Evolutionary conservation across 2,329 filamentous ascomycete genomes (phyloP).

Genomic region (Cercospora sp.): DNA sequence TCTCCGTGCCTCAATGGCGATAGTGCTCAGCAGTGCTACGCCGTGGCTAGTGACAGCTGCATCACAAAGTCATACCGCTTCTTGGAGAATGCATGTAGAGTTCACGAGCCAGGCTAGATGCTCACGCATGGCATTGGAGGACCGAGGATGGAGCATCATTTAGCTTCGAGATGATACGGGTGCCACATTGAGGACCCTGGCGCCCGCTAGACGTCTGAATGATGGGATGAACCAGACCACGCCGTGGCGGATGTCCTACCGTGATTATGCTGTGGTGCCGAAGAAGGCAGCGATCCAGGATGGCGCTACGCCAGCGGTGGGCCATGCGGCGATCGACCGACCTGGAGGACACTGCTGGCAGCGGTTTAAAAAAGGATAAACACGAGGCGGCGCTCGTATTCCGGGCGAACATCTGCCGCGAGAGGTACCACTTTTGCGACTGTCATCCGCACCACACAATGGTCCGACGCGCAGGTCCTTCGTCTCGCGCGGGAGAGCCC

Average conservation of each 20-base stretch:
- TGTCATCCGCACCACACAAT: not conserved
- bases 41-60: conserved; percentile 5
- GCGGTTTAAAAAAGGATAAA: not conserved
- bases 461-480: not conserved
- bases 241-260: not conserved
- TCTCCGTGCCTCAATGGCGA: not conserved
- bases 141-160: conserved; percentile 12
- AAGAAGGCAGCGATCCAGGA: not conserved
- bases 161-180: conserved; percentile 4
- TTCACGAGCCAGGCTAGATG: not conserved
- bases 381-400: conserved; percentile 16
- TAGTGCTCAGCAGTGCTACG: conserved; percentile 7
- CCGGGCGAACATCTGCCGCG: conserved; percentile 4
- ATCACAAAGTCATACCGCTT: conserved; percentile 5
- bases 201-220: not conserved
- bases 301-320: not conserved
- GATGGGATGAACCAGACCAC: not conserved
- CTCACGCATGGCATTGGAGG: not conserved
- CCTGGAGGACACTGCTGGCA: conserved; percentile 1
- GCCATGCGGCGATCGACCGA: conserved; percentile 1
- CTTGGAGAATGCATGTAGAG: not conserved
- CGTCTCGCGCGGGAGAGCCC: not conserved
- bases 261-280: conserved; percentile 4
- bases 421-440: not conserved
- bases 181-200: conserved; percentile 3